Evolutionary conservation across 2,329 filamentous ascomycete species (phyloP), one percentile per base, ranked within the genome.

Genomic region (Xylariales sp.): DNA sequence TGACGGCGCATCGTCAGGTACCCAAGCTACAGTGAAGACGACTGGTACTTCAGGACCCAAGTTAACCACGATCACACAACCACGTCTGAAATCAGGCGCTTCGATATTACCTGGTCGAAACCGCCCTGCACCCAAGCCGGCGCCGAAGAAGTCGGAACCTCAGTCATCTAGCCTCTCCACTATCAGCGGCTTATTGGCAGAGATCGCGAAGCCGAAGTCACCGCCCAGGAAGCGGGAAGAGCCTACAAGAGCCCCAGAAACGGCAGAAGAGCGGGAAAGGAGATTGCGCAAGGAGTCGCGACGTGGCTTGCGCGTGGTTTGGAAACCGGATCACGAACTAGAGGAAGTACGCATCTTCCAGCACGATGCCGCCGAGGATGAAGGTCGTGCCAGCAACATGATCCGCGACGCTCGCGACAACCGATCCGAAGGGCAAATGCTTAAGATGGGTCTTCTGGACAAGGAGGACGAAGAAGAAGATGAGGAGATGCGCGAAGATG

Each of bases 251-350:
- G 39, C 67, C 1, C 65, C 70, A 0, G 85, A 90, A 56, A 88
- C 82, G 0, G 66, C 78, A 0, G 82, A 86, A 50, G 74, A 88
- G 54, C 81, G 71, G 49, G 66, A 70, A 2, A 84, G 79, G 51
- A 76, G 86, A 10, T 64, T 88, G 5, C 78, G 84, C 24, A 89
- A 88, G 52, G 84, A 89, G 55, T 72, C 78, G 41, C 75, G 85
- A 33, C 74, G 83, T 24, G 78, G 83, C 45, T 65, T 89, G 16
- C 74, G 81, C 11, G 86, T 91, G 5, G 74, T 65, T 6, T 91
- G 85, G 72, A 85, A 82, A 53, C 72, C 78, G 1, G 84, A 83
- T 34, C 65, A 74, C 14, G 74, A 79, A 20, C 69, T 91, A 20
- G 81, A 81, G 2, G 68, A 85, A 48, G 67, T 88, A 38, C 76